Base-by-base conservation (phyloP, 2,329 filamentous ascomycete species). In the Diaporthe sp. region DNA sequence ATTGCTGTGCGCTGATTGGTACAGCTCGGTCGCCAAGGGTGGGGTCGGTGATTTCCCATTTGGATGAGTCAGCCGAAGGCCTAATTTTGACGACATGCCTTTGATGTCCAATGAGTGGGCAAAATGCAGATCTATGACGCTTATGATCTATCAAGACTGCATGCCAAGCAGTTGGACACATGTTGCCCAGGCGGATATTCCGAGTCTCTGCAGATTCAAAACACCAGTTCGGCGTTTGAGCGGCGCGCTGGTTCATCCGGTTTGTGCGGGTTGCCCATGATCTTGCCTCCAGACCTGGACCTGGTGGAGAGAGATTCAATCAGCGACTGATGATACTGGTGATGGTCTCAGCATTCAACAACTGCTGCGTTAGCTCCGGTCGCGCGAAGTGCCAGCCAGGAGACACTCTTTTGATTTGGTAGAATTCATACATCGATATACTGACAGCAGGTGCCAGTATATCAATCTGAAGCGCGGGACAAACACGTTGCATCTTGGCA, bases 11-110 rank as follows among this genome's bases (percentile, higher is more conserved):
- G 28, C 34, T 57, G 7, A 2, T 22, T 55, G 8, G 25, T 6
- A 17, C n/a, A 55, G 3, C 5, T 55, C 51, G 51, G 34, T 31
- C 34, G 15, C 53, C 53, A 57, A 57, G 57, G 20, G 57, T 60
- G 57, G 55, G 55, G 28, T 31, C 55, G 55, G 7, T n/a, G 9
- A 12, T 37, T 10, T 17, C 55, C 31, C 55, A 37, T n/a, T 22
- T 25, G 3, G 57, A 60, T 60, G 34, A 60, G 57, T 60, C 31
- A 60, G 57, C 57, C 12, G 17, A 12, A 37, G 57, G 57, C 57
- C 55, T 37, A 60, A n/a, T 37, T 60, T 60, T 60, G 57, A 60
- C 57, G 57, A 60, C 57, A 60, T 60, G 34, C 28, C 53, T 57
- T 57, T 20, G 17, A 34, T 57, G 53, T 20, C 53, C 53, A 57